Conservation (phyloP, 371 early-diverging fungal species). For the Rhizomucor miehei region DNA sequence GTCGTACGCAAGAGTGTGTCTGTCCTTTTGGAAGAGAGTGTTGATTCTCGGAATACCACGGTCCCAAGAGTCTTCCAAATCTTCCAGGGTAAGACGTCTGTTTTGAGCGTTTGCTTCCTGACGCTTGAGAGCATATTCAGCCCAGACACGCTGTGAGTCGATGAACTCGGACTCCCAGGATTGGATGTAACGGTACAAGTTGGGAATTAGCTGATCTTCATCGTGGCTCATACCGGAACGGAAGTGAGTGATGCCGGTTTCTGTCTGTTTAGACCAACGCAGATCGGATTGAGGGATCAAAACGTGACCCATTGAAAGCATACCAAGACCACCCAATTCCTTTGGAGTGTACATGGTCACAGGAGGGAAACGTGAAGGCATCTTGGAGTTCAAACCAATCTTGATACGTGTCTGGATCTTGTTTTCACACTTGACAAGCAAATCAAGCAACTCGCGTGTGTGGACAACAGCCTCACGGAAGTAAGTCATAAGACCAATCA, state of each 20-base stretch:
- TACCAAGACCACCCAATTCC: conserved; percentile 98
- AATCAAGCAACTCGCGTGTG: conserved; percentile 94
- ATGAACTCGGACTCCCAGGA: conserved; percentile 99
- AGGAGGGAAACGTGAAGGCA: conserved; percentile 99
- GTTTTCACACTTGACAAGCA: conserved; percentile 95
- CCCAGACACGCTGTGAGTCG: conserved; percentile 98
- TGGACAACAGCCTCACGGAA: conserved; percentile 98
- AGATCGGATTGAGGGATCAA: conserved; percentile 96
- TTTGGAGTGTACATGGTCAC: conserved; percentile 90
- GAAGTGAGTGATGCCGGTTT: conserved; percentile 97
- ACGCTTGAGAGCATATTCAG: conserved; percentile 96
- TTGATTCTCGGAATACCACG: conserved; percentile 99
- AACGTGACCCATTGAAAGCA: conserved; percentile 99
- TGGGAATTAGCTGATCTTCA: conserved; percentile 96
- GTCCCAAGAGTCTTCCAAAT: conserved; percentile 98
- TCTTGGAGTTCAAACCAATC: conserved; percentile 98
- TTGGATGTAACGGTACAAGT: conserved; percentile 95
- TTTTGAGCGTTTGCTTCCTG: conserved; percentile 96
- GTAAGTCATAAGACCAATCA: conserved; percentile 97
- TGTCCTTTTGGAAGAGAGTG: conserved; percentile 94
- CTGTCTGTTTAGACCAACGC: conserved; percentile 96
- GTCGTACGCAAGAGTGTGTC: conserved; percentile 97
- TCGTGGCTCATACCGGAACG: conserved; percentile 98
- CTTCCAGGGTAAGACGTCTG: conserved; percentile 92
- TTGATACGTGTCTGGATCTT: conserved; percentile 99